Evolutionary conservation across 345 rosid genomes (phyloP).

Genomic region (Eucalyptus curtisii): DNA sequence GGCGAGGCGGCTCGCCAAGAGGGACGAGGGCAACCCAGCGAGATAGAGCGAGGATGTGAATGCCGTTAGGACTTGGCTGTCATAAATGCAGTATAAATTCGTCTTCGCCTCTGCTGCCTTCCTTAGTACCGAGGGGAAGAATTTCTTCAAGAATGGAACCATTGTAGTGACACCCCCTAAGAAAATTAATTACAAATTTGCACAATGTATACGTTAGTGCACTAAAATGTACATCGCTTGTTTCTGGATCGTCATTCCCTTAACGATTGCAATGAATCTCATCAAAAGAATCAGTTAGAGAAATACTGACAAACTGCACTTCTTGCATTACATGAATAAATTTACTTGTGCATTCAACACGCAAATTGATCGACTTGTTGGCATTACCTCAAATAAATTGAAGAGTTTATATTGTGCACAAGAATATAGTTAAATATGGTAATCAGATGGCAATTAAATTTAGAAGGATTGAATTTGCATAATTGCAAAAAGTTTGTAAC

Average conservation of each 20-base stretch:
- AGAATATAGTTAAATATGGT: no score
- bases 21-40: constrained; percentile 56
- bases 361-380: no score
- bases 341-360: no score
- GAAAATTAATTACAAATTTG: not conserved
- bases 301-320: not conserved
- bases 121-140: constrained; percentile 52
- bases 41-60: constrained; percentile 75
- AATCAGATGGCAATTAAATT: no score
- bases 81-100: constrained; percentile 45
- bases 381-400: no score
- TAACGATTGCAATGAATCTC: not conserved
- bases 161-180: constrained; percentile 83
- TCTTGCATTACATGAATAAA: no score
- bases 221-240: not conserved
- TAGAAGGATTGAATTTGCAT: no score
- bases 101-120: constrained; percentile 38
- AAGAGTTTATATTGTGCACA: no score
- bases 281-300: not conserved
- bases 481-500: no score
- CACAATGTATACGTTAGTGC: not conserved
- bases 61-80: constrained; percentile 51
- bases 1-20: constrained; percentile 55
- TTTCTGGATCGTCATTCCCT: not conserved
- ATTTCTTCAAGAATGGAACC: constrained; percentile 61